Percentiles rank a stretch among this genome's conserved stretches.
Evolutionary conservation across 108 stramenopile genomes (phyloP).

Genomic region (Bacterosira constricta): DNA sequence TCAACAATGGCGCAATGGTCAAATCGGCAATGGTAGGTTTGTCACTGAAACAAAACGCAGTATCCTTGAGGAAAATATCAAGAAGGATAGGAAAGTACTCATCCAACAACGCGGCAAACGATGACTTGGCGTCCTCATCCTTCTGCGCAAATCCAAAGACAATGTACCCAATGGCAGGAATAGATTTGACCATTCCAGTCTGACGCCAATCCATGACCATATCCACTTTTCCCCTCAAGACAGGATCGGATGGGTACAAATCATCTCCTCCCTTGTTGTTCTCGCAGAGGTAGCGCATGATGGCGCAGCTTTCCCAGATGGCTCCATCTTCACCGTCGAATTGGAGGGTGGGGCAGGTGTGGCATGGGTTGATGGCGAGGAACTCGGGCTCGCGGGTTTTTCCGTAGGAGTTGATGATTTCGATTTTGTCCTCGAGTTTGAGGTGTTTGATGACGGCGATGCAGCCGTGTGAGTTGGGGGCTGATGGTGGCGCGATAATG

Average conservation of each 20-base stretch:
- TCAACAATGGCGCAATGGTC: conserved; percentile 23
- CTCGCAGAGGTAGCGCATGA: conserved; percentile 44
- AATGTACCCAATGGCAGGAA: conserved; percentile 30
- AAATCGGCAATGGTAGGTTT: conserved; percentile 54
- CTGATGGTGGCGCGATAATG: background rate
- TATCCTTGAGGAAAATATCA: conserved; percentile 41
- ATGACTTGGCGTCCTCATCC: conserved; percentile 22
- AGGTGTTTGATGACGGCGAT: conserved; percentile 33
- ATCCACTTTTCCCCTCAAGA: conserved; percentile 34
- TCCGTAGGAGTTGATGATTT: conserved; percentile 37
- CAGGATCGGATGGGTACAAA: conserved; percentile 38
- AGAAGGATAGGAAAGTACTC: conserved; percentile 19
- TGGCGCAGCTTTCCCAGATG: conserved; percentile 39
- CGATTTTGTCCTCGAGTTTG: conserved; percentile 11
- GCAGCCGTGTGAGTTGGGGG: conserved; percentile 36
- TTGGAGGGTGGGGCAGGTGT: conserved; percentile 38
- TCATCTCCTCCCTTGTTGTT: conserved; percentile 19
- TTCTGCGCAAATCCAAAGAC: conserved; percentile 12
- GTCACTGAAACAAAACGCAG: conserved; percentile 25
- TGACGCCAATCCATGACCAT: conserved; percentile 45
- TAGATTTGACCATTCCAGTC: conserved; percentile 12
- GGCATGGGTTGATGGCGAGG: conserved; percentile 44
- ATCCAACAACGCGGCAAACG: conserved; percentile 10
- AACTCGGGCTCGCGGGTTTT: conserved; percentile 51
- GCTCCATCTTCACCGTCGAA: conserved; percentile 19